Evolutionary conservation across 148 eudicot species (phyloP).

Genomic region (Arctostaphylos glauca): DNA sequence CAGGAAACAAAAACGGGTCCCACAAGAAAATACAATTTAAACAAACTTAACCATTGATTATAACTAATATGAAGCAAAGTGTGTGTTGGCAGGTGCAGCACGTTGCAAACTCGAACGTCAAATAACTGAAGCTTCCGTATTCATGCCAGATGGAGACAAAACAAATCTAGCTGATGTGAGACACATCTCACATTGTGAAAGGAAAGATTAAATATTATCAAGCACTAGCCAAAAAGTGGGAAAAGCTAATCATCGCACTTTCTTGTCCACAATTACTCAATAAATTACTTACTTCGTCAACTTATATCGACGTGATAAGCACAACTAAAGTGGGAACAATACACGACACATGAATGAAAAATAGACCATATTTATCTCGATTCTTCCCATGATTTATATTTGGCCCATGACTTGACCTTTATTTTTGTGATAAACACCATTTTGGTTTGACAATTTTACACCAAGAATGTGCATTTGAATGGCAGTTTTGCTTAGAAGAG

Average conservation of each 20-base stretch:
- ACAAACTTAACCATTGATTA: neutral
- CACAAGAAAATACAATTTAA: neutral
- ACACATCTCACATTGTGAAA: neutral
- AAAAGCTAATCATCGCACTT: neutral
- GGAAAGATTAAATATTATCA: neutral
- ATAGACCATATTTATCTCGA: neutral
- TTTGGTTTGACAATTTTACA: neutral
- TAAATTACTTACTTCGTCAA: neutral
- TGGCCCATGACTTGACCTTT: neutral
- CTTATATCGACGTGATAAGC: neutral
- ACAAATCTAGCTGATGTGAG: neutral
- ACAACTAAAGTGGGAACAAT: neutral
- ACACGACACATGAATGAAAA: neutral
- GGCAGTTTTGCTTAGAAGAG: neutral
- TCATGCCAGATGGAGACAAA: neutral
- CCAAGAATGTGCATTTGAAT: neutral
- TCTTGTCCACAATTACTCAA: neutral
- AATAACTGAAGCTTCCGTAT: conserved; percentile 6
- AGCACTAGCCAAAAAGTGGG: neutral
- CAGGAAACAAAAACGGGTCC: neutral
- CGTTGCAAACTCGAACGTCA: neutral
- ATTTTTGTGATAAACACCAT: neutral
- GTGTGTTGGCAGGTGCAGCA: neutral
- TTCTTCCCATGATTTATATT: neutral
- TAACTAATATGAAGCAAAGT: neutral